Evolutionary conservation across 176 grass and related monocot genomes (phyloP).

Genomic region (Alloteropsis semialata): DNA sequence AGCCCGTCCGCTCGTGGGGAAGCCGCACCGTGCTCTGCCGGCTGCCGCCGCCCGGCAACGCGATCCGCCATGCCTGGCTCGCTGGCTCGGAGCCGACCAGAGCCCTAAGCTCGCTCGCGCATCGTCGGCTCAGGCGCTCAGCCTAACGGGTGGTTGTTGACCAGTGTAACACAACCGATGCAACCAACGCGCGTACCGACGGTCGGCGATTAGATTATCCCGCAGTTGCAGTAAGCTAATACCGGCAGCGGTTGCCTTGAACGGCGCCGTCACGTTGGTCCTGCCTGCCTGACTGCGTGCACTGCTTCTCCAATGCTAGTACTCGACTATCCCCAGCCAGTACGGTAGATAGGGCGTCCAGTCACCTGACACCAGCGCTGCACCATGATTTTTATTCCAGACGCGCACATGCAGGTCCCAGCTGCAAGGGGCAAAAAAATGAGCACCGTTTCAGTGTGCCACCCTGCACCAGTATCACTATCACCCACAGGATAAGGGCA

Average conservation of each 20-base stretch:
- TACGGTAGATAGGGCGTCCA: no score
- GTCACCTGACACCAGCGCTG: no score
- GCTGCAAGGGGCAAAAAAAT: background rate
- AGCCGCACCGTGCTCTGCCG: background rate
- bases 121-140: no score
- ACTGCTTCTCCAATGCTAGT: background rate
- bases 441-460: no score
- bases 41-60: no score
- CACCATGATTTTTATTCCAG: background rate
- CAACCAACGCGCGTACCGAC: background rate
- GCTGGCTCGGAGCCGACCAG: no score
- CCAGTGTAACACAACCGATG: background rate
- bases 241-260: background rate
- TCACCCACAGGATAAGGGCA: no score
- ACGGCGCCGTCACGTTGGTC: slow-evolving; percentile 6
- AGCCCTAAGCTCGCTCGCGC: no score
- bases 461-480: no score
- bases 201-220: background rate
- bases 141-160: background rate
- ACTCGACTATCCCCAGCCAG: no score
- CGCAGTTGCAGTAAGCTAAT: background rate
- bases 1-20: background rate
- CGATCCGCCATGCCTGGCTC: background rate
- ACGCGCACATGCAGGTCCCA: background rate
- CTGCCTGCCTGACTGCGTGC: background rate